A percentile compares a stretch with the other conserved stretches of the same genome.
Conservation (phyloP, 176 grass and related monocot genomes). For the Carex kokanica region DNA sequence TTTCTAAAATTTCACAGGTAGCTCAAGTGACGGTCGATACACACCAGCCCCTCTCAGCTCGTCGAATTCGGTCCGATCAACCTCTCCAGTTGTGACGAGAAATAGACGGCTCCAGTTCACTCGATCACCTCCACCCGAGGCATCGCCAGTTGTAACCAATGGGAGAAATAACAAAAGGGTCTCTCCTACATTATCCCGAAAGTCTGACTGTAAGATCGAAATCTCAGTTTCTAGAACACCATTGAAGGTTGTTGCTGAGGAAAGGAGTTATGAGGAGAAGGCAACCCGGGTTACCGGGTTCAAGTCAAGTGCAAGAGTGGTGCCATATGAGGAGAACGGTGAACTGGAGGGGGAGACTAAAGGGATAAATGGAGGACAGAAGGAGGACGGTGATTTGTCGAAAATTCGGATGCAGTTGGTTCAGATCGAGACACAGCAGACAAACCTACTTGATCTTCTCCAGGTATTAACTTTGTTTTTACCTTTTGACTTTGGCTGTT, state of each 20-base stretch:
- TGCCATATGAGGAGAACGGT: constrained; percentile 50
- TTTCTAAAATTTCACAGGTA: constrained; percentile 45
- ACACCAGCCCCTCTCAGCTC: constrained; percentile 35
- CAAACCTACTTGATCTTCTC: constrained; percentile 81
- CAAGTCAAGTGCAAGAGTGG: constrained; percentile 69
- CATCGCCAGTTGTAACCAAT: constrained; percentile 48
- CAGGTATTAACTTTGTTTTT: constrained; percentile 49
- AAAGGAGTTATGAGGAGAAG: constrained; percentile 60
- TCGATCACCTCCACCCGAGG: constrained; percentile 59
- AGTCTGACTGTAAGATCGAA: constrained; percentile 42
- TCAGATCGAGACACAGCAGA: constrained; percentile 96
- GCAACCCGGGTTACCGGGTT: constrained; percentile 42
- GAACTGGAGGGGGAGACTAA: constrained; percentile 39
- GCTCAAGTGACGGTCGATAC: constrained; percentile 40
- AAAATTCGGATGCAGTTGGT: constrained; percentile 82
- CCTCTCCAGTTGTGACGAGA: constrained; percentile 33
- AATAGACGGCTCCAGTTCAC: constrained; percentile 40
- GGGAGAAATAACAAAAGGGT: constrained; percentile 59
- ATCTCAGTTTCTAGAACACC: constrained; percentile 42
- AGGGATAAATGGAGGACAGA: constrained; percentile 27
- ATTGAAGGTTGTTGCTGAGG: constrained; percentile 49
- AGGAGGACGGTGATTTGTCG: constrained; percentile 70
- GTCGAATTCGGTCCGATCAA: constrained; percentile 37
- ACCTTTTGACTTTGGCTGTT: not conserved
- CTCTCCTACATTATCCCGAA: constrained; percentile 45